Evolutionary conservation across 2,329 filamentous ascomycete species (phyloP), one percentile per base, ranked within the genome.

Genomic region (Penicillium sp.): DNA sequence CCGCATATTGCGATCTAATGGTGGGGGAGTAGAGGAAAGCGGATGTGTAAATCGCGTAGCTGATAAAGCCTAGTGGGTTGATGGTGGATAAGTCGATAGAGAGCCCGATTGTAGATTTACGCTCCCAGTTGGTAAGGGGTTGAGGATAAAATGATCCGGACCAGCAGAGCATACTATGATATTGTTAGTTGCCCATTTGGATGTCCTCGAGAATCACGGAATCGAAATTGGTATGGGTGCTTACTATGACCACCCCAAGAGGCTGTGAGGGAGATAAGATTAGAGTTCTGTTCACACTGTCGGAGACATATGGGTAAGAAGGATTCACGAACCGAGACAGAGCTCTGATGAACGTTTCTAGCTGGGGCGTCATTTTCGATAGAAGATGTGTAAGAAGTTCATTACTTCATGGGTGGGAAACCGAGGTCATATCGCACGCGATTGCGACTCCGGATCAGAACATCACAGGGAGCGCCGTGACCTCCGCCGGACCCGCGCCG

Each of bases 81-180:
- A 89, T 83, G 27, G 76, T 88, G 10, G 91, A 91, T 67, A 95
- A 97, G 72, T 97, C 92, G 61, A 96, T 87, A 0, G 91, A 90
- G 4, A 93, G 87, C 39, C 94, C 94, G 18, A 85, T 82, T 4
- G 92, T 97, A 8, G 90, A 89, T 54, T 85, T 84, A 50, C 91
- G 87, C 29, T 79, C 80, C 71, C 82, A 88, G 80, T 97, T 97
- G 59, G 91, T 83, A 57, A 95, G 76, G 6, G 89, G 86, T 71
- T 97, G 94, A 1, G 93, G 92, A 72, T 97, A 97, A 77, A 97
- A 97, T 14, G 91, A 96, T 14, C 87, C 77, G 11, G 90, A 93
- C 93, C 93, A 94, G 73, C 83, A 86, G 46, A 86, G 60, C 60
- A 85, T 87, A 75, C 77, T 79, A 56, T 7, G 21, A 24, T 44